Evolutionary conservation across 2,329 filamentous ascomycete genomes (phyloP), one percentile per base, ranked within the genome.

Genomic region (Colletotrichum coccodes): DNA sequence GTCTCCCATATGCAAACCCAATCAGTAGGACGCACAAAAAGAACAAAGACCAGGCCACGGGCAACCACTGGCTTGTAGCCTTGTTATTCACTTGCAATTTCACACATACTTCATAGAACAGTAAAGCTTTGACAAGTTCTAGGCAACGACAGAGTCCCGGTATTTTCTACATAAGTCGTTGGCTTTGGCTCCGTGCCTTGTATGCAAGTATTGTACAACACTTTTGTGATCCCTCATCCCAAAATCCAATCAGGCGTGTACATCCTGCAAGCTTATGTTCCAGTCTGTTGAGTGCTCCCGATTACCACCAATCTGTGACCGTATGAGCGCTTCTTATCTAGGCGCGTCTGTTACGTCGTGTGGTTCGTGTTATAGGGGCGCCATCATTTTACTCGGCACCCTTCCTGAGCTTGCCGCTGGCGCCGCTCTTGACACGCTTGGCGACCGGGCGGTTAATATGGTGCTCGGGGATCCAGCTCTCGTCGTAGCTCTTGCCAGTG

Each of bases 381-480:
- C 36, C 49, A 44, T 32, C n/a, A 32, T 50, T 30, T 53, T 72
- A 69, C 57, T 69, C 64, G 53, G 46, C 36, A 62, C 49, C 57
- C 69, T 72, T 70, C 70, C 65, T 72, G 68, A 68, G 58, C 81
- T 87, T 87, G 73, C 72, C 71, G 74, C 81, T 83, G 69, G 84
- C 82, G 72, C 85, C 82, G 73, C 86, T 88, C 88, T 90, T 91
- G 80, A 89, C 87, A 72, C 89, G 87, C 80, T 88, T 88, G 65
- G 89, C 92, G 74, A 92, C 87, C 42, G 95, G 95, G 75, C 93
- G 91, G 85, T 95, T 93, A 80, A 98, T 90, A 83, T 98, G 95
- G 79, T 92, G 90, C 71, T 91, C 90, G 34, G 95, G 94, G 75
- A 98, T 97, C 95, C 95, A 98, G 85, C 91, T 94, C 85, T 95